Base-by-base conservation (phyloP, 805 yeast genomes). In the Candida ponderosae region DNA sequence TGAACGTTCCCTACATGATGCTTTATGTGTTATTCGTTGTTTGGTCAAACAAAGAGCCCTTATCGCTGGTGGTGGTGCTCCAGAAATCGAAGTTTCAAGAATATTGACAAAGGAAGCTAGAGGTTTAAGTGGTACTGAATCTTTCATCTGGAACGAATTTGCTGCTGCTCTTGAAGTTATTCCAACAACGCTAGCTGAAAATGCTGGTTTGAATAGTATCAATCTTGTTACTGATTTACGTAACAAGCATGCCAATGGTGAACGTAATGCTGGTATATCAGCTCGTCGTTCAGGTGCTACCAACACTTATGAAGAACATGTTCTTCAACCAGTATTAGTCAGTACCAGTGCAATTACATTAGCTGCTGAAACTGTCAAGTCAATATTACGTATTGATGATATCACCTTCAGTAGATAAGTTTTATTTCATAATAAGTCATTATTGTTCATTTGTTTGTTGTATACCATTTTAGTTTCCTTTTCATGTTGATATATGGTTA, bases 31-130 rank as follows among this genome's bases (percentile, higher is more conserved):
- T 19, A 72, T 88, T 39, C 76, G 95, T 55, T 87, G 96, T 63
- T 68, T 87, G 39, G 95, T 88, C 20, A 86, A 87, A 56, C 87
- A 85, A 58, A 81, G 75, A 54, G 95, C 95, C 24, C 53, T 88
- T 52, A 86, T 88, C 63, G 95, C 96, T 13, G 97, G 97, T 48
- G 97, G 97, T 40, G 96, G 96, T 48, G 96, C 97, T 5, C 94
- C 96, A 26, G 97, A 88, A 63, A 78, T 88, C 46, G 96, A 89
- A 66, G 80, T 86, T 7, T 77, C 96, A 10, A 76, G 90, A 45
- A 74, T 74, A 13, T 64, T 88, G 47, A 66, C 74, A 48, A 78
- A 76, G 48, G 95, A 87, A 59, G 72, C 94, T 23, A 71, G 78
- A 45, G 65, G 74, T 37, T 68, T 82, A 47, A 74, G 84, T 16